phyloP scores from a whole-genome alignment of 1,139 yeast genomes.

The Kodamaea fungicola region DNA sequence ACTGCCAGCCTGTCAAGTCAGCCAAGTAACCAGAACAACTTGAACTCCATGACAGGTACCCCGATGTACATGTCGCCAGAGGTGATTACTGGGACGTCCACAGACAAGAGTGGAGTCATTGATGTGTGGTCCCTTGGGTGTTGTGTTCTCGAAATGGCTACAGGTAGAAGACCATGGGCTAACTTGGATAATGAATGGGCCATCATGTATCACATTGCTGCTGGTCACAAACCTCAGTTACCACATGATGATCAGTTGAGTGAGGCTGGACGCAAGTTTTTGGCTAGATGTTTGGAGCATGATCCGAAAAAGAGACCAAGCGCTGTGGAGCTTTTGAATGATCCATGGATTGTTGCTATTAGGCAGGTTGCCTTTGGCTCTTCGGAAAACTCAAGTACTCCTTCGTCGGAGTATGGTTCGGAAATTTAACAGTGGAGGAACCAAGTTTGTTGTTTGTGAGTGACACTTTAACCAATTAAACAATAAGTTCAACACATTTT shows the following conservation, averaged over 20 bases:
- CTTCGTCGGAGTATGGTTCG: slow-evolving; percentile 31
- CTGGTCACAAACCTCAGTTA: slow-evolving; percentile 85
- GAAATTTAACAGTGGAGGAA: no score
- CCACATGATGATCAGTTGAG: slow-evolving; percentile 80
- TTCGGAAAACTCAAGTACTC: slow-evolving; percentile 29
- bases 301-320: slow-evolving; percentile 76
- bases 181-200: slow-evolving; percentile 97
- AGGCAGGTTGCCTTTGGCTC: slow-evolving; percentile 65
- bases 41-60: slow-evolving; percentile 79
- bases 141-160: slow-evolving; percentile 78
- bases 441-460: no score
- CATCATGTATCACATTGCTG: slow-evolving; percentile 96
- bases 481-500: no score
- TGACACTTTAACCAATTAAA: no score
- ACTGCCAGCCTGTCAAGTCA: neutral
- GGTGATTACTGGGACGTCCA: slow-evolving; percentile 74
- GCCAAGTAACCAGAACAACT: slow-evolving; percentile 19
- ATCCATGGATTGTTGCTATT: slow-evolving; percentile 85
- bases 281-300: slow-evolving; percentile 74
- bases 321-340: slow-evolving; percentile 80
- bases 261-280: slow-evolving; percentile 65
- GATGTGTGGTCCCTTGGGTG: slow-evolving; percentile 88
- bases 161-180: slow-evolving; percentile 85
- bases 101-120: slow-evolving; percentile 67
- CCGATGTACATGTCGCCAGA: slow-evolving; percentile 99